Base-by-base conservation (phyloP, 1,284 basidiomycete species). In the Coniferiporia weirii region DNA sequence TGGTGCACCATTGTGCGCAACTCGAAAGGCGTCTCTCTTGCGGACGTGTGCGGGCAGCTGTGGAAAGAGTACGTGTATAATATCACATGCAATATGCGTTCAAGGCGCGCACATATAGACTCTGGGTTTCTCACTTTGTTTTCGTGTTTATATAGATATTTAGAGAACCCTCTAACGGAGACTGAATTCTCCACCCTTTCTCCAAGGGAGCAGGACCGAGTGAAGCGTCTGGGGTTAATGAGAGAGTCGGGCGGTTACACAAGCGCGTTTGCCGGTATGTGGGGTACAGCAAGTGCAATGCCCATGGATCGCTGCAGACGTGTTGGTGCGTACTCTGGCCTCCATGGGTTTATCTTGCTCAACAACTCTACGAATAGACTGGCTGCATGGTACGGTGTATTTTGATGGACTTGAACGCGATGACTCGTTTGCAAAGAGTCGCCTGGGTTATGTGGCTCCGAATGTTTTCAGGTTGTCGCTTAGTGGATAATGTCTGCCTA, bases 1-100 rank as follows among this genome's bases (percentile, higher is more conserved):
- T 92, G 89, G 89, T 90, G 89, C 69, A 90, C 88, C 9, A 83
- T 83, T 60, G 78, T 92, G 51, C 81, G 76, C 68, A 91, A 89
- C 66, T 81, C 85, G 9, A 69, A 73, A 1, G 89, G 89, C 0
- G 88, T 92, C 13, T 90, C 87, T 1, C 76, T 89, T 60, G 78
- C 79, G 34, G 87, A 92, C 68, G 77, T 92, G 20, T 88, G 84
- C 66, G 75, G 75, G 1, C 72, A 77, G 6, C 70, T 91, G 47
- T 89, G 80, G 78, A 83, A 82, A 69, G 88, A 91, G 89, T 91
- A 61, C 48, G 85, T 12, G 12, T 9, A 2, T 15, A 12, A 10
- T 12, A 40, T 10, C 38, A 12, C 38, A 15, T 12, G 38, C n/a
- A n/a, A 15, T 40, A 15, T 40, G 38, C 19, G 19, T 20, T 38